Base-by-base conservation (phyloP, 2,329 filamentous ascomycete species). In the Pestalotiopsis sp. region DNA sequence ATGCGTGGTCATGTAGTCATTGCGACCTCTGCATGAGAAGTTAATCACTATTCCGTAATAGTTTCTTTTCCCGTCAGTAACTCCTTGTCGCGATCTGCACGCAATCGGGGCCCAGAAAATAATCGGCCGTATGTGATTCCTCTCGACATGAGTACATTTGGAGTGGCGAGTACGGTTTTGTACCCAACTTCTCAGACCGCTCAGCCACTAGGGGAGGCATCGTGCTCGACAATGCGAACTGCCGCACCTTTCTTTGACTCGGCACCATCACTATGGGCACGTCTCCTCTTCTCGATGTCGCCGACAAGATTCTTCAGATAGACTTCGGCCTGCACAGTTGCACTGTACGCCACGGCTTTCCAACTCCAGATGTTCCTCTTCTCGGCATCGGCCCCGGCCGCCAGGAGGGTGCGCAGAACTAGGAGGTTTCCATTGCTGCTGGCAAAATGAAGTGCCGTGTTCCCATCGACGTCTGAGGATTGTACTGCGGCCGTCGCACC, bases 371-470 rank as follows among this genome's bases (percentile, higher is more conserved):
- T 82, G 76, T 97, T 97, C 73, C 86, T 86, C 67, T 88, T 88
- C 67, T 91, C 85, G 0, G 92, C 88, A 73, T 94, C 91, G 0
- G 94, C 93, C 12, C 94, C 94, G 0, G 92, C 93, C 3, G 92
- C 90, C 13, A 97, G 85, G 66, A 97, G 83, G 45, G 94, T 92
- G 58, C 94, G 86, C 67, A 97, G 81, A 0, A 93, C 92, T 66
- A 94, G 89, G 60, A 97, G 80, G 73, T 95, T 92, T 1, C 94
- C 94, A 75, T 93, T 93, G 60, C 92, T 92, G 75, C 90, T 93
- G 13, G 94, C 94, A 81, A 96, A 94, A 80, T 97, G 94, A 58
- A 97, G 83, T 0, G 93, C 92, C 2, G 93, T 97, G 77, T 97
- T 96, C n/a, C 94, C 94, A 68, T 92, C 87, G 1, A 85, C 75